phyloP scores from a whole-genome alignment of 2,329 filamentous ascomycete species.

The Ilyonectria robusta region DNA sequence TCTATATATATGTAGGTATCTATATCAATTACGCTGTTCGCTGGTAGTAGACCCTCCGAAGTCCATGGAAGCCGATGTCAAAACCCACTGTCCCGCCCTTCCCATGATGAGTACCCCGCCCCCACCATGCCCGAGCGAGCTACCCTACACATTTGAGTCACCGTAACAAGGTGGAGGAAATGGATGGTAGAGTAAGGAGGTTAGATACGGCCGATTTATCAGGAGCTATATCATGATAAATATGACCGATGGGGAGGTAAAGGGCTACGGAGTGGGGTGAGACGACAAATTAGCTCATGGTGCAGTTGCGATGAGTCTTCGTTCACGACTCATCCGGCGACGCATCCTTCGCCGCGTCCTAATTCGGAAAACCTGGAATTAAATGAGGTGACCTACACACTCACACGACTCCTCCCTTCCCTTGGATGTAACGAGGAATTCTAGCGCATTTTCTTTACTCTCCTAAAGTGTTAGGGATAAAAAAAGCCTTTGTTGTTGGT shows the following conservation, averaged over 20 bases:
- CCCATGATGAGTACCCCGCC: constrained; percentile 17
- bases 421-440: too few species aligned
- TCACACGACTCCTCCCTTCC: too few species aligned
- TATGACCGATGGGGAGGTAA: constrained; percentile 14
- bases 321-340: too few species aligned
- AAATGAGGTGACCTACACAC: too few species aligned
- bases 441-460: too few species aligned
- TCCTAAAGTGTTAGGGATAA: too few species aligned
- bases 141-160: not conserved
- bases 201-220: constrained; percentile 29
- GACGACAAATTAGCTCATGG: constrained; percentile 40
- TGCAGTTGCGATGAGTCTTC: constrained; percentile 23
- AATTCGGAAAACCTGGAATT: too few species aligned
- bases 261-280: constrained; percentile 4
- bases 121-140: constrained; percentile 7
- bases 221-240: constrained; percentile 26
- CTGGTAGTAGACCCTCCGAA: constrained; percentile 1
- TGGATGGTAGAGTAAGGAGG: constrained; percentile 34
- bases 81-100: constrained; percentile 8
- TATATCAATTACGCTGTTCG: constrained; percentile 12
- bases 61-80: constrained; percentile 18
- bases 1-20: not conserved
- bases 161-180: not conserved
- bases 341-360: too few species aligned
- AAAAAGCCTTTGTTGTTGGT: not conserved